Evolutionary conservation across 208 protist species (phyloP), one percentile per base, ranked within the genome.

Genomic region (Acanthamoeba royreba): DNA sequence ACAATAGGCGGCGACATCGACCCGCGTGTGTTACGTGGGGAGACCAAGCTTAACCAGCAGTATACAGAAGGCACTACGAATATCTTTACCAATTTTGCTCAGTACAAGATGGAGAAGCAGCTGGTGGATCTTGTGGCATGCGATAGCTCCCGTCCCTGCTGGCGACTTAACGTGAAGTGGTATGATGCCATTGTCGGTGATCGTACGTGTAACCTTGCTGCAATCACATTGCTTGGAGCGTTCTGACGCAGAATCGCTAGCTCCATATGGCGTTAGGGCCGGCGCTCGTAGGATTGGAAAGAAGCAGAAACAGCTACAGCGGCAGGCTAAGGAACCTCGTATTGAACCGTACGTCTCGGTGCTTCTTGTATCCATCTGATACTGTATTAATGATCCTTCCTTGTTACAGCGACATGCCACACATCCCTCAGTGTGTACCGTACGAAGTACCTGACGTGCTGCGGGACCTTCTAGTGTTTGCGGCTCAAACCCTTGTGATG

Each of bases 111-210:
- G 31, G 86, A 94, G 19, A 31, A 91, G 33, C 49, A 85, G 0
- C 95, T 97, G 11, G 95, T 97, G 0, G 98, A 98, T 69, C 92
- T 98, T 11, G 89, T 98, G 1, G 95, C 97, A 35, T 95, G 97
- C 93, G 98, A 99, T 92, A 98, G 98, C 93, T 97, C 98, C 1
- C 85, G 40, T 63, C 53, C 47, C 63, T 77, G 61, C 40, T 93
- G 52, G 61, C 55, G 43, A 19, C 74, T 25, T 28, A 25, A 53
- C 2, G 94, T 46, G 9, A 96, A 96, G 31, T 97, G 98, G 83
- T 97, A 99, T 58, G 98, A 99, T 93, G 97, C 96, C 74, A 98
- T 99, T 63, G 63, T 99, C 31, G 97, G 96, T 4, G 98, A 99
- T 95, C 98, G 98, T 25, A 98, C 98, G 13, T 99, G 98, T 22